Base-by-base conservation (phyloP, 1,284 basidiomycete species). In the Ganoderma meredithae region DNA sequence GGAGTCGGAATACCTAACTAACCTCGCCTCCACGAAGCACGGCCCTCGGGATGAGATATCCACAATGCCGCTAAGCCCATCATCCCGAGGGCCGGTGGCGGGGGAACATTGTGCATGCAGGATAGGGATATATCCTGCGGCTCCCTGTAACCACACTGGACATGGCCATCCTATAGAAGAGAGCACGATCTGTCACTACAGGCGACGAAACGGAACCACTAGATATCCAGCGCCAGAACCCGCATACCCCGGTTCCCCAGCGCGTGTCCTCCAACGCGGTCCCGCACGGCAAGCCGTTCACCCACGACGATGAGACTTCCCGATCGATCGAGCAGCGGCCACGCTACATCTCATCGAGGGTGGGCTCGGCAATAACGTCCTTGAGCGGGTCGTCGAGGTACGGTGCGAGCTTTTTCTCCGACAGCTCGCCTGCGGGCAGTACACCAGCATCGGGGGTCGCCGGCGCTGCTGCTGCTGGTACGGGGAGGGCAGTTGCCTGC, bases 401-500 rank as follows among this genome's bases (percentile, higher is more conserved):
- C 3, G 69, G 71, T 13, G 71, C 71, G 13, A 72, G 56, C 64
- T 72, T 72, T 60, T 67, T 66, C 17, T 67, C 68, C n/a, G 67
- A 60, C 6, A 70, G 67, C 39, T 68, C 65, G 44, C 63, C 59
- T 2, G 69, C 65, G 22, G 60, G 66, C 7, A 63, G n/a, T 41
- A 67, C 43, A 17, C 62, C 53, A 43, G 40, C 60, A 10, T 53
- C 52, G 27, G 27, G 27, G 3, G 27, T 31, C 43, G 27, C 58
- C 22, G 62, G 39, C 41, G 68, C 60, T n/a, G 62, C 39, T 40
- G 67, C 43, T 1, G 81, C 69, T 68, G 61, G 19, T 12, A 47
- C 13, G 2, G 84, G 83, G 33, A 89, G 79, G 10, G 88, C 86
- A 19, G 91, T 93, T 1, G 92, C 92, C 64, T 85, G 88, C 92